Evolutionary conservation across 495 filamentous ascomycete species (phyloP).

Genomic region (Penicillium canariense): DNA sequence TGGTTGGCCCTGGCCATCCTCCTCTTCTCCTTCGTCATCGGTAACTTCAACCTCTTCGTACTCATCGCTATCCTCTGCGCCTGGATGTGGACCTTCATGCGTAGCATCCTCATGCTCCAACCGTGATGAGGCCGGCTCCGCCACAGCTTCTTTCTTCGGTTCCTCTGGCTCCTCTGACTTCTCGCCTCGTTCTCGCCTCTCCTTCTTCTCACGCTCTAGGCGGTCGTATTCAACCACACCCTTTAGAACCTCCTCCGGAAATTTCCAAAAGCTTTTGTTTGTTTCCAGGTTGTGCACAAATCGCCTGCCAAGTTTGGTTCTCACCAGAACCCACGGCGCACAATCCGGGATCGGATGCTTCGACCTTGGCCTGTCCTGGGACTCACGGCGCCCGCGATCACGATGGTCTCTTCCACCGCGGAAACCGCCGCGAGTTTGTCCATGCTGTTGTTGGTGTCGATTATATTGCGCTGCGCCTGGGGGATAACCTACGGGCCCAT

Average conservation of each 20-base stretch:
- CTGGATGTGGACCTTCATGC: conserved; percentile 3
- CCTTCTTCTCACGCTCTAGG: conserved; percentile 49
- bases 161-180: conserved; percentile 33
- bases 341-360: conserved; percentile 76
- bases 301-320: conserved; percentile 80
- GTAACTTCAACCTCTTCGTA: conserved; percentile 90
- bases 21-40: conserved; percentile 56
- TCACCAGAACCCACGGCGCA: conserved; percentile 88
- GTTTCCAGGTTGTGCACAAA: conserved; percentile 85
- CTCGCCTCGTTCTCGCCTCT: conserved; percentile 42
- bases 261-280: conserved; percentile 88
- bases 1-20: conserved; percentile 49
- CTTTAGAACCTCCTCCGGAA: conserved; percentile 78
- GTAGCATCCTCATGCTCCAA: neutral
- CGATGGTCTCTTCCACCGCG: conserved; percentile 52
- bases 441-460: conserved; percentile 17
- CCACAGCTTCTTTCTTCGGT: conserved; percentile 7
- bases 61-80: conserved; percentile 57
- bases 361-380: conserved; percentile 75
- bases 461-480: conserved; percentile 13
- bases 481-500: conserved; percentile 33
- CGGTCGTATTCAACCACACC: conserved; percentile 72
- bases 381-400: conserved; percentile 56
- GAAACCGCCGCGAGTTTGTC: conserved; percentile 37
- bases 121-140: conserved; percentile 3